Conservation (phyloP, 116 monocot genomes). For the Phalaenopsis hybrid region DNA sequence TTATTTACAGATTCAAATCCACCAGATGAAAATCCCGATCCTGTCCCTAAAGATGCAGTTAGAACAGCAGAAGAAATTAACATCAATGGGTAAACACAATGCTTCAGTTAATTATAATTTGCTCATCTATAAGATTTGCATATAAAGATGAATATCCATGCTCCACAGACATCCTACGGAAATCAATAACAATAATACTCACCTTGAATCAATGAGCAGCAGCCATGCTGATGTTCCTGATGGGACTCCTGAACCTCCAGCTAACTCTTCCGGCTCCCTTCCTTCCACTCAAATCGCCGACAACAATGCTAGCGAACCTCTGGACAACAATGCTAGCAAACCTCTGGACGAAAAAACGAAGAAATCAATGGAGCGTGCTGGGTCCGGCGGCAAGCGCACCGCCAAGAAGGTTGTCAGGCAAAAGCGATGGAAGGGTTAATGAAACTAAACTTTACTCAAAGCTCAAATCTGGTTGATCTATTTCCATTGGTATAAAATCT, state of each 20-base stretch:
- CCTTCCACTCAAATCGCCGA: neutral
- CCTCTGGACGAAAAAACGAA: neutral
- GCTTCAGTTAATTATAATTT: neutral
- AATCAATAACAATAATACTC: neutral
- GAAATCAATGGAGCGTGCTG: neutral
- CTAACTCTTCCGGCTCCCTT: neutral
- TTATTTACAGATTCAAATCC: neutral
- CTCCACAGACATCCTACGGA: too few relatives aligned
- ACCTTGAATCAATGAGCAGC: neutral
- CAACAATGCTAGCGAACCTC: too few relatives aligned
- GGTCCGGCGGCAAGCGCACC: neutral
- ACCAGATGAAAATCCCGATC: neutral
- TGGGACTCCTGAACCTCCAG: neutral
- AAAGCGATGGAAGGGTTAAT: neutral
- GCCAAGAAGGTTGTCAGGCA: slow-evolving; percentile 1
- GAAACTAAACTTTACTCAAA: neutral
- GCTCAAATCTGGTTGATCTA: neutral
- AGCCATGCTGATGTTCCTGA: neutral
- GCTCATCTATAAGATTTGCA: too few relatives aligned
- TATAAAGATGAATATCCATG: too few relatives aligned
- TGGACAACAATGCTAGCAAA: neutral
- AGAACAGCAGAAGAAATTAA: neutral
- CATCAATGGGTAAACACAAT: slow-evolving; percentile 5
- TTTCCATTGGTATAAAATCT: neutral
- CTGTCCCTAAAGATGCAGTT: neutral